Conservation (phyloP, 345 rosid genomes). For the Cardamine occulta region DNA sequence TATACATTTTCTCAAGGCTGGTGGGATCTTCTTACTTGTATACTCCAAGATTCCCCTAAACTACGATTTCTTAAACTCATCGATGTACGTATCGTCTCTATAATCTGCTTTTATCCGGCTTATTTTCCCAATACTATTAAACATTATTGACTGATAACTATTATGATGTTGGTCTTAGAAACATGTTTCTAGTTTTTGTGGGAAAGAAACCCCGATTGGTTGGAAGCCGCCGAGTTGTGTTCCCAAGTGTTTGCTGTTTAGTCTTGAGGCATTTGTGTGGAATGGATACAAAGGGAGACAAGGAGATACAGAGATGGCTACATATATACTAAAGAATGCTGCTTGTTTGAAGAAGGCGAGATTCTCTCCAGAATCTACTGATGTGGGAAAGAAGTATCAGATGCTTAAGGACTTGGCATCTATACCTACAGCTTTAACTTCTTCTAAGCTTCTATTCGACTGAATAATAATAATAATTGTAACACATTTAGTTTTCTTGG, state of each 20-base stretch:
- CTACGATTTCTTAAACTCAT: slow-evolving; percentile 10
- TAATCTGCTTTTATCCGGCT: too few species aligned
- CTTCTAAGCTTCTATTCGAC: neutral
- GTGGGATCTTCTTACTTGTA: slow-evolving; percentile 5
- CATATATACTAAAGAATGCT: slow-evolving; percentile 9
- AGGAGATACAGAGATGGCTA: slow-evolving; percentile 12
- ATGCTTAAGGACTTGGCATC: slow-evolving; percentile 29
- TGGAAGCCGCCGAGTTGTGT: slow-evolving; percentile 18
- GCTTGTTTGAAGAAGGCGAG: too few species aligned
- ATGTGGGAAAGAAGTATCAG: slow-evolving; percentile 11
- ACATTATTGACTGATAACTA: neutral
- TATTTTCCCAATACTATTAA: neutral
- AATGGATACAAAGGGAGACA: slow-evolving; percentile 10
- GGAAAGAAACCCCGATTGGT: neutral
- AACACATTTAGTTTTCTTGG: too few species aligned
- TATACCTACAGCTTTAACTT: neutral
- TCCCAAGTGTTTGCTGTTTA: slow-evolving; percentile 1
- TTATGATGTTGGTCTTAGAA: slow-evolving; percentile 14
- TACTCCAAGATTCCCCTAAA: slow-evolving; percentile 25
- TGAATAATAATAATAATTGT: too few species aligned
- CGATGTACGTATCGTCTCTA: slow-evolving; percentile 8
- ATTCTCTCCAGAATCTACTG: slow-evolving; percentile 15
- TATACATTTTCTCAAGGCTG: neutral
- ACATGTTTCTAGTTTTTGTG: neutral
- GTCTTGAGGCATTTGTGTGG: slow-evolving; percentile 29